Evolutionary conservation across 2,329 filamentous ascomycete genomes (phyloP), one percentile per base, ranked within the genome.

Genomic region (Beauveria sp.): DNA sequence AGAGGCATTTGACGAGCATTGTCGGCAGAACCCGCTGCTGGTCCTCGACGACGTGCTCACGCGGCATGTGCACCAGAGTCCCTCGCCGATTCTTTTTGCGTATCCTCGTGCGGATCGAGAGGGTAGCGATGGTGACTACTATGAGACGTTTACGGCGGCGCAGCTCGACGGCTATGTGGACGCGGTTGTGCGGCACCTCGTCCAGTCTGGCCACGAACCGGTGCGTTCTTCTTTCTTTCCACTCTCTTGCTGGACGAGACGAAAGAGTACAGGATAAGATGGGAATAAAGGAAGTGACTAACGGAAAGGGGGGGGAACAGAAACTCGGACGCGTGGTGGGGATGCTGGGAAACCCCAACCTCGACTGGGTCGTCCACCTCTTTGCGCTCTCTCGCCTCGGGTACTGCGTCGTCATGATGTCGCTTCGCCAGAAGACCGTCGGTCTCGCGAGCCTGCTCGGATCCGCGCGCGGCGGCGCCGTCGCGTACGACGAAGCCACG

Each of bases 331-430:
- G 42, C 22, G 42, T 51, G 1, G 74, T 85, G 26, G 80, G 77
- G 1, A 67, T 86, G 12, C 71, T 86, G 2, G 82, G 80, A 0
- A 74, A 76, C 0, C 84, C 82, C 1, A 79, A 80, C 64, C 72
- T 86, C 10, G 79, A 83, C 60, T 83, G 83, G 63, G 74, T 84
- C 43, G 72, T 85, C 42, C 79, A 81, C 4, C 72, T 81, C 48
- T 75, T 85, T 50, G 83, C 81, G 0, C 67, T 87, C 53, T 78
- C 76, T 31, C 79, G 82, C 63, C 71, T 86, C 14, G 83, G 84
- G 9, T 82, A 83, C 71, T 79, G 81, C 0, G 75, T 76, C 3
- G 63, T 76, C 10, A 71, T 75, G 49, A 63, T 76, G 18, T 76
- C 73, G 3, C 74, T 72, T 3, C 66, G 73, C 22, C 70, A 76